Base-by-base conservation (phyloP, 1,139 yeast species). In the Lodderomyces parapsilosis region DNA sequence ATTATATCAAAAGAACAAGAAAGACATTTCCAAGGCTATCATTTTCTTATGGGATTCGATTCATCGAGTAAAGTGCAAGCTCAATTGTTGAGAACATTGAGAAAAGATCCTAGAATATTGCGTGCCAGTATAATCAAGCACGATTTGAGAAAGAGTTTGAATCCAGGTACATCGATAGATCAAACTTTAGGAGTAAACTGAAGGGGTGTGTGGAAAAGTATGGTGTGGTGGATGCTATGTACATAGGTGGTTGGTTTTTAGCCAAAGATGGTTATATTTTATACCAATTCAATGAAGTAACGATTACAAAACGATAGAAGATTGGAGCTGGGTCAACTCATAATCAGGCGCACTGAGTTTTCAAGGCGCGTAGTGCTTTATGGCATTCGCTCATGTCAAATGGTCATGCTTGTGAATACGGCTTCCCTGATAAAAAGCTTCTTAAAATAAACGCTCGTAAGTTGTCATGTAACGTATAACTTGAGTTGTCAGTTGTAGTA, bases 51-150 rank as follows among this genome's bases (percentile, higher is more conserved):
- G 81, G 75, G 87, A 19, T 93, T 93, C 60, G 98, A 93, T 60
- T 77, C 90, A 2, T 85, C 94, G 42, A 77, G 91, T 11, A 82
- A 84, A 41, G 97, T 88, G 8, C 98, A 91, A 63, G 78, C 84
- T 41, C 96, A 90, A 66, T 81, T 93, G 45, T 67, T 83, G 52
- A 78, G 96, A 66, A 83, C 95, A 3, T 68, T 91, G 54, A 80
- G 86, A 57, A 79, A 80, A 51, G 99, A 91, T 65, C 97, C 98
- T 23, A 84, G 98, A 68, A 83, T 91, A 51, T 80, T 91, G 48
- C 78, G 96, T 60, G 81, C 94, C 23, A 79, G 82, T 47, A 75
- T 91, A 35, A 75, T 85, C 44, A 87, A 81, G 60, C 82, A 84
- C 42, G 81, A 86, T 49, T 82, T 83, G 50, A 67, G 66, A 30